A percentile compares a stretch with the other conserved stretches of the same genome.
Evolutionary conservation across 1,139 yeast species (phyloP).

Genomic region (Zygoascus meyerae): DNA sequence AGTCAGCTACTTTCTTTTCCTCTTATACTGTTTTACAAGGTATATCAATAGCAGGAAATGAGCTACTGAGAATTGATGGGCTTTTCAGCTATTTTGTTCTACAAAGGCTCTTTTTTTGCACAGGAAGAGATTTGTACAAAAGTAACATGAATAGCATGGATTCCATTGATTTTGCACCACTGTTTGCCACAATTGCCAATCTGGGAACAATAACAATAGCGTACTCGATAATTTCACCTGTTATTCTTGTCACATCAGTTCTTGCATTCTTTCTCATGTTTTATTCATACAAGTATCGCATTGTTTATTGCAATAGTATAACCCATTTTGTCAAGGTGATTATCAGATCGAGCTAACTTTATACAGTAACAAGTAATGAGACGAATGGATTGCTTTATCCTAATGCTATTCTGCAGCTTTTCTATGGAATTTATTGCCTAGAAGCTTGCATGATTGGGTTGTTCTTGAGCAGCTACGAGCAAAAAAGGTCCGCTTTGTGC

Average conservation of each 20-base stretch:
- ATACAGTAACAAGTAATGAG: slow-evolving; percentile 45
- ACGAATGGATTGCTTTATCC: slow-evolving; percentile 69
- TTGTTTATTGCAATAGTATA: slow-evolving; percentile 43
- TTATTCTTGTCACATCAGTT: slow-evolving; percentile 59
- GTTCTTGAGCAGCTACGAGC: slow-evolving; percentile 49
- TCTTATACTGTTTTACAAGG: slow-evolving; percentile 71
- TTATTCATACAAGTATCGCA: slow-evolving; percentile 58
- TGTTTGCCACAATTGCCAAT: slow-evolving; percentile 47
- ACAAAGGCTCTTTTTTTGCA: slow-evolving; percentile 37
- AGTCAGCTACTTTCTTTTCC: slow-evolving; percentile 75
- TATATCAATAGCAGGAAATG: slow-evolving; percentile 56
- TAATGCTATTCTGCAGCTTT: slow-evolving; percentile 65
- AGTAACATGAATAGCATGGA: slow-evolving; percentile 39
- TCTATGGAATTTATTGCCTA: slow-evolving; percentile 72
- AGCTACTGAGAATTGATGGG: slow-evolving; percentile 15
- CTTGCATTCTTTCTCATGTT: slow-evolving; percentile 53
- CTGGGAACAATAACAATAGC: slow-evolving; percentile 72
- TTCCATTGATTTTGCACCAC: slow-evolving; percentile 79
- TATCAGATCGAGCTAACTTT: background rate
- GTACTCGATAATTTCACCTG: slow-evolving; percentile 72
- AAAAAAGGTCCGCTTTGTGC: slow-evolving; percentile 6
- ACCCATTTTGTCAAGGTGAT: slow-evolving; percentile 24
- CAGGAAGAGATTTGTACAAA: slow-evolving; percentile 13
- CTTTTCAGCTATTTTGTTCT: slow-evolving; percentile 26
- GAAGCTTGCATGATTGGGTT: slow-evolving; percentile 74